A percentile compares a stretch with the other conserved stretches of the same genome.
These are phyloP conservation scores for Pseudogymnoascus sp. DNA, from an alignment of 2,329 filamentous ascomycete species.

Conservation along the genomic window DNA sequence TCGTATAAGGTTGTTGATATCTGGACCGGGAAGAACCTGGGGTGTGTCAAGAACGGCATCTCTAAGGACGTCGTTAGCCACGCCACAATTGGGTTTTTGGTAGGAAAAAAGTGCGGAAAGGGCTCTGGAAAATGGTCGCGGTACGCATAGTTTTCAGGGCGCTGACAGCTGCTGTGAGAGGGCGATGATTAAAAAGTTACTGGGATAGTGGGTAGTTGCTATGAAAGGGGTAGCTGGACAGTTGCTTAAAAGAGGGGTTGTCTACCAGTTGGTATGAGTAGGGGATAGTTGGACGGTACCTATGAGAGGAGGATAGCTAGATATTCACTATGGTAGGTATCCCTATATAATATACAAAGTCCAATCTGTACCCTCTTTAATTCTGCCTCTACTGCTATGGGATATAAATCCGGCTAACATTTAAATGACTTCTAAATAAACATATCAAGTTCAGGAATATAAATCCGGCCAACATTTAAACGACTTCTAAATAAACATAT, in stretches of 20 bases:
- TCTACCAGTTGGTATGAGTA: not conserved
- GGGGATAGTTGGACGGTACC: not conserved
- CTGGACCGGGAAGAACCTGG: constrained; percentile 37
- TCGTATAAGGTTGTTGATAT: constrained; percentile 36
- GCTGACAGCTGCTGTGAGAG: not conserved
- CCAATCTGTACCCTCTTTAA: not conserved
- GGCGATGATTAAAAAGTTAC: not conserved
- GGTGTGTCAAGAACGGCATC: constrained; percentile 27
- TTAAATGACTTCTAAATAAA: too few relatives aligned
- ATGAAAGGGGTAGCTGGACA: not conserved
- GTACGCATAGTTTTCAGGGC: not conserved
- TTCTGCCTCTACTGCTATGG: not conserved
- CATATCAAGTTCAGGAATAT: too few relatives aligned
- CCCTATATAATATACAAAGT: not conserved
- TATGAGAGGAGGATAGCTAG: not conserved
- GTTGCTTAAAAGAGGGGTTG: not conserved
- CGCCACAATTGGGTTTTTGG: constrained; percentile 26
- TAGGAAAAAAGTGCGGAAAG: constrained; percentile 17
- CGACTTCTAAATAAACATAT: too few relatives aligned
- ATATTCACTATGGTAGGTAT: not conserved
- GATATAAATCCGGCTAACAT: too few relatives aligned
- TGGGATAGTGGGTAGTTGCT: not conserved
- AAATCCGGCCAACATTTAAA: too few relatives aligned
- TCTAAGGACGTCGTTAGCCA: constrained; percentile 27
- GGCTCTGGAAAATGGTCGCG: constrained; percentile 9